Evolutionary conservation across 1,284 basidiomycete genomes (phyloP), one percentile per base, ranked within the genome.

Genomic region (Wolfiporia cocos): DNA sequence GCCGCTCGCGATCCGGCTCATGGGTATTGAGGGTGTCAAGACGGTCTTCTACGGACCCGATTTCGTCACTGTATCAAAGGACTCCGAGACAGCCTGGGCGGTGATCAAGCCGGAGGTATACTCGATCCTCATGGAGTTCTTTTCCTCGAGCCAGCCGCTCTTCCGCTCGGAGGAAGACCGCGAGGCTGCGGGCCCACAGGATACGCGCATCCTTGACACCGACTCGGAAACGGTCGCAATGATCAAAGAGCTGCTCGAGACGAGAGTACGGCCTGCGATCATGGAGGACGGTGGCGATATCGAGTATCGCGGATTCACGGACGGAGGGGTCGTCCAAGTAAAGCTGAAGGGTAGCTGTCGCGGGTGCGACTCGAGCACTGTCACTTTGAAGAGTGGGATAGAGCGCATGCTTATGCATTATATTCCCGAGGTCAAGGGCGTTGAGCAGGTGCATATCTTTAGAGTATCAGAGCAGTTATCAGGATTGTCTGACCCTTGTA

Each of bases 351-450:
- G 95, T 18, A 94, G 90, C 58, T 99, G 95, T 67, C 71, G 95
- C 56, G 95, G 96, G 5, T 99, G 95, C 65, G 82, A 83, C 50
- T 92, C 87, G 28, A 92, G 87, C 56, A 85, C 91, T 10, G 94
- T 99, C 21, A 99, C 95, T 14, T 71, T 99, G 48, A 99, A 98
- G 73, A 83, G 78, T 51, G 93, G 94, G 3, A 95, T 97, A 42
- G 96, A 99, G 70, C 75, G 95, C 48, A 99, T 99, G 96, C 70
- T 99, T 56, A 95, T 92, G 90, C 95, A 99, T 66, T 99, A 98
- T 58, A 91, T 99, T 42, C 95, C 95, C 5, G 94, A 99, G 65
- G 95, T 99, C 24, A 87, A 95, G 64, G 83, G 81, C n/a, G 93
- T 99, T 5, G 91, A 97, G 58, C 93, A 98, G 80, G 91, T 86